Conservation (phyloP, 306 rosid genomes). For the Glycine soja region DNA sequence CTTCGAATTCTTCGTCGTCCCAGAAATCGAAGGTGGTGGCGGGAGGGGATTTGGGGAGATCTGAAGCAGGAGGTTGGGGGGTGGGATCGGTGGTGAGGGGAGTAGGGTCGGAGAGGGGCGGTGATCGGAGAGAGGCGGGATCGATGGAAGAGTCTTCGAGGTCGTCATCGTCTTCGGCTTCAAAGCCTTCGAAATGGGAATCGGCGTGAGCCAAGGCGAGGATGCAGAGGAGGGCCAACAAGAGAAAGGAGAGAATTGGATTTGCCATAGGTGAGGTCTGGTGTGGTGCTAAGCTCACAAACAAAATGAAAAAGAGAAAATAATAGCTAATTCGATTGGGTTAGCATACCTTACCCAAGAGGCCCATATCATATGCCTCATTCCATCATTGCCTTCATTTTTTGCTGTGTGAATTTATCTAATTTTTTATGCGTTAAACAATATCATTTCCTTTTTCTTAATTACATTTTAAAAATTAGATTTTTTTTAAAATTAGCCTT, state of each 20-base stretch:
- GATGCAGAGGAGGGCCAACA: conserved; percentile 33
- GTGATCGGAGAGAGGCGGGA: conserved; percentile 64
- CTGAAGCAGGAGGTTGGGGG: conserved; percentile 52
- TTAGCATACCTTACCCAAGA: no score
- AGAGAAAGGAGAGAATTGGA: conserved; percentile 35
- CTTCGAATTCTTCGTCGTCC: conserved; percentile 99
- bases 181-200: conserved; percentile 93
- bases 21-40: conserved; percentile 72
- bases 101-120: conserved; percentile 52
- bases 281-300: no score
- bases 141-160: conserved; percentile 62
- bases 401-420: no score
- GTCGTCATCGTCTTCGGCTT: conserved; percentile 63
- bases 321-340: no score
- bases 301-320: no score
- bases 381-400: no score
- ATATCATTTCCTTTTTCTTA: no score
- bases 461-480: no score
- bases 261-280: conserved; percentile 3
- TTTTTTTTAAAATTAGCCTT: no score
- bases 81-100: neutral
- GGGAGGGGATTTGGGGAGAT: conserved; percentile 48
- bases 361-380: no score
- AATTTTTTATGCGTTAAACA: no score
- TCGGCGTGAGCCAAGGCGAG: conserved; percentile 50